Percentiles rank a stretch among this genome's conserved stretches.
Conservation (phyloP, 805 yeast species). For the Alloascoidea africana region DNA sequence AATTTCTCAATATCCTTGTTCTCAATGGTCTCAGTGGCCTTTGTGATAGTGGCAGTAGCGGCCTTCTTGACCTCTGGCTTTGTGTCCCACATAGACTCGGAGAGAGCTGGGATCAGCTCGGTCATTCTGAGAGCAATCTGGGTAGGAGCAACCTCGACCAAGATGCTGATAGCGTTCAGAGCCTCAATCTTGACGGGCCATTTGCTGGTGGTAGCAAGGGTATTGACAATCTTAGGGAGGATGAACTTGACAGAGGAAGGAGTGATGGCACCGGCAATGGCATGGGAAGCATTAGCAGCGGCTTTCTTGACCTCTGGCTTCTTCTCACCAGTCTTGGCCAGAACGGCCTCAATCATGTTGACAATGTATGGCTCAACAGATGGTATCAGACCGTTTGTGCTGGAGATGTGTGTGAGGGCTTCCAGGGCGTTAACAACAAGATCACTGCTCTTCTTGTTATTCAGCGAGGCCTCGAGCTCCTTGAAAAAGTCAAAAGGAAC, state of each 20-base stretch:
- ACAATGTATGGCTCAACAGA: slow-evolving; percentile 94
- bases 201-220: slow-evolving; percentile 64
- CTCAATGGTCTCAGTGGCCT: slow-evolving; percentile 93
- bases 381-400: slow-evolving; percentile 60
- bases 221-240: slow-evolving; percentile 62
- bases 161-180: slow-evolving; percentile 67
- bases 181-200: slow-evolving; percentile 97
- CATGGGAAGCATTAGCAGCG: slow-evolving; percentile 64
- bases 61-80: slow-evolving; percentile 95
- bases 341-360: slow-evolving; percentile 52
- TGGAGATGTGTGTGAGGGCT: slow-evolving; percentile 68
- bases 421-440: slow-evolving; percentile 65
- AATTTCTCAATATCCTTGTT: slow-evolving; percentile 99
- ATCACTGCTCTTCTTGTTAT: slow-evolving; percentile 59
- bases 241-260: slow-evolving; percentile 88
- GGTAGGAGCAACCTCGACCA: slow-evolving; percentile 88
- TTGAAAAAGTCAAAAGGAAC: slow-evolving; percentile 82
- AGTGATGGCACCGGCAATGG: slow-evolving; percentile 71
- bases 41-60: slow-evolving; percentile 90
- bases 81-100: slow-evolving; percentile 99
- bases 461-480: slow-evolving; percentile 59
- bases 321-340: slow-evolving; percentile 84
- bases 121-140: slow-evolving; percentile 99
- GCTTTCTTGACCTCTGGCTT: slow-evolving; percentile 54
- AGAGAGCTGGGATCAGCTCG: slow-evolving; percentile 93